Evolutionary conservation across 768 basidiomycete genomes (phyloP).

Genomic region (Trametopsis cervina): DNA sequence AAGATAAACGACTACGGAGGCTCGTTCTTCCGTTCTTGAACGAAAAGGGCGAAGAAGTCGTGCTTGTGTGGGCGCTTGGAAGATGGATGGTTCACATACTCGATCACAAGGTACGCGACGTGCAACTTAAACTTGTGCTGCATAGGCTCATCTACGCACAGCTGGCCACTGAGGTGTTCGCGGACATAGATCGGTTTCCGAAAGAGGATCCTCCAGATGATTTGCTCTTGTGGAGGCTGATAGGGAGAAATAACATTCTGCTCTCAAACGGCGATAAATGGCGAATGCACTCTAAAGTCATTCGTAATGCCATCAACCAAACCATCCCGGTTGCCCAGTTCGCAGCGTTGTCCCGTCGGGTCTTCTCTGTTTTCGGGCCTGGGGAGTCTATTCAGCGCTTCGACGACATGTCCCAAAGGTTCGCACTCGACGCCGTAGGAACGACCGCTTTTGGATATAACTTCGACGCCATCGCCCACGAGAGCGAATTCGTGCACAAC

Average conservation of each 20-base stretch:
- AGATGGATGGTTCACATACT: slow-evolving; percentile 36
- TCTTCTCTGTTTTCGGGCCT: not conserved
- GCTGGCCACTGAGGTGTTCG: not conserved
- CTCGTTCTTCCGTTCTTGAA: slow-evolving; percentile 31
- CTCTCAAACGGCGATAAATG: not conserved
- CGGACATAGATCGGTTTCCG: not conserved
- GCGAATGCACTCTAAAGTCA: not conserved
- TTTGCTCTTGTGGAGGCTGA: not conserved
- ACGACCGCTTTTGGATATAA: not conserved
- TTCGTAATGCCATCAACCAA: not conserved
- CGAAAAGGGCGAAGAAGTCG: slow-evolving; percentile 25
- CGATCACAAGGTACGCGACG: slow-evolving; percentile 28
- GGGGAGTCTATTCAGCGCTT: not conserved
- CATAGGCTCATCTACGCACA: not conserved
- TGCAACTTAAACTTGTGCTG: slow-evolving; percentile 4
- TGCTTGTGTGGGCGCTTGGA: slow-evolving; percentile 33
- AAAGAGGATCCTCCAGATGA: not conserved
- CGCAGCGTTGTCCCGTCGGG: not conserved
- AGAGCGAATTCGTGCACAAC: not conserved
- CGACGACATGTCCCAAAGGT: not conserved
- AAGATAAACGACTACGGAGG: slow-evolving; percentile 27
- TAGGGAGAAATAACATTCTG: not conserved
- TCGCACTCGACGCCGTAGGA: not conserved
- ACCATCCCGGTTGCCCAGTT: not conserved
- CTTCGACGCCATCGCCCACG: not conserved